Percentiles rank a stretch among this genome's conserved stretches.
These are phyloP conservation scores for Rhododendron ferrugineum DNA, from an alignment of 148 eudicot genomes.

Conservation along the genomic window DNA sequence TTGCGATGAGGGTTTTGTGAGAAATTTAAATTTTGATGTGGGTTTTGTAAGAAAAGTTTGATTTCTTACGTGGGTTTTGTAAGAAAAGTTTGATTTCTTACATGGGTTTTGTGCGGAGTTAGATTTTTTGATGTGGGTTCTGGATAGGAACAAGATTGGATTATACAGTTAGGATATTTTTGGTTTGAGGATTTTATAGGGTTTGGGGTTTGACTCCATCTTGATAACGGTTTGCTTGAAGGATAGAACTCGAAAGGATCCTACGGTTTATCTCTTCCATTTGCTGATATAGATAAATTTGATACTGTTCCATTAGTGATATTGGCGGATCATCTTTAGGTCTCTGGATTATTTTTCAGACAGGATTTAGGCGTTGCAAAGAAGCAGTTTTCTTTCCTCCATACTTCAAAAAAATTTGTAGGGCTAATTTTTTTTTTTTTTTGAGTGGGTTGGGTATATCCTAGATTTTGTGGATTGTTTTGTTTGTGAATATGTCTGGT, in stretches of 20 bases:
- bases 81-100: neutral
- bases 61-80: conserved; percentile 25
- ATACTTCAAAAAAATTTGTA: neutral
- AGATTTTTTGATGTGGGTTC: conserved; percentile 6
- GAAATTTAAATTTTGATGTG: conserved; percentile 17
- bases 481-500: conserved; percentile 55
- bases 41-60: conserved; percentile 24
- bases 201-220: conserved; percentile 7
- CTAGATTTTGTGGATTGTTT: conserved; percentile 6
- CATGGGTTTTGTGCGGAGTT: no score
- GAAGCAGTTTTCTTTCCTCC: neutral
- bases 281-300: no score
- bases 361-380: neutral
- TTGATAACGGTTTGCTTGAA: neutral
- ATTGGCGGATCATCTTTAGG: neutral
- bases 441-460: neutral
- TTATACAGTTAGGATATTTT: neutral
- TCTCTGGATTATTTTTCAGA: neutral
- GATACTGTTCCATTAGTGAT: conserved; percentile 4
- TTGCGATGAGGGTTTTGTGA: conserved; percentile 26
- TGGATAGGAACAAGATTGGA: conserved; percentile 2
- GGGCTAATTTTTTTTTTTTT: neutral
- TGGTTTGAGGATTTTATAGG: neutral
- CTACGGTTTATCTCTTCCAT: no score
- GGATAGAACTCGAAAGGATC: neutral